These are phyloP conservation scores for Tolypocladium album DNA, from an alignment of 2,329 filamentous ascomycete species.

Conservation along the genomic window DNA sequence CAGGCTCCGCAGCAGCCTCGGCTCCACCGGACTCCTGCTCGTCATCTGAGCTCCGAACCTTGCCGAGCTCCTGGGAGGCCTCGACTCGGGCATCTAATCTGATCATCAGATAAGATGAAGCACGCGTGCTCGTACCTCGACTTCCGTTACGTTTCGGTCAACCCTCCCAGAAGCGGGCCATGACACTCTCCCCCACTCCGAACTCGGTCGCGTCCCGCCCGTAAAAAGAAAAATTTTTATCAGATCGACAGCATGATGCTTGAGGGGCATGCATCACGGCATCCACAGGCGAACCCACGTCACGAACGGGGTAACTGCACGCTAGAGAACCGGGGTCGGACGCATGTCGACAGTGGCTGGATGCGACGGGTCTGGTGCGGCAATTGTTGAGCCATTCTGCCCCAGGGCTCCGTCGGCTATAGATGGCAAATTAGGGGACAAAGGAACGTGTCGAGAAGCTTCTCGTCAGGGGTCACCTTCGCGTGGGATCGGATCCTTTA, in stretches of 20 bases:
- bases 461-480: background rate
- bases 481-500: background rate
- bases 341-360: background rate
- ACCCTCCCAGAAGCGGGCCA: background rate
- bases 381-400: background rate
- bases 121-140: background rate
- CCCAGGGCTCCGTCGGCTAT: background rate
- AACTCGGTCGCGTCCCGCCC: background rate
- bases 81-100: conserved; percentile 25
- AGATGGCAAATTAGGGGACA: background rate
- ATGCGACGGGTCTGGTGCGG: background rate
- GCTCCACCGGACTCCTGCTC: background rate
- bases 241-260: background rate
- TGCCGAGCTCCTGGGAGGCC: background rate
- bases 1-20: background rate
- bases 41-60: conserved; percentile 2
- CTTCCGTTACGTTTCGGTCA: background rate
- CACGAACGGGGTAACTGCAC: background rate
- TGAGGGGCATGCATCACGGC: background rate
- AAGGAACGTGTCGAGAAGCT: background rate
- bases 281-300: background rate
- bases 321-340: background rate
- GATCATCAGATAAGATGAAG: conserved; percentile 33
- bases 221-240: background rate
- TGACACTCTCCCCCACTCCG: background rate